Evolutionary conservation across 2,329 filamentous ascomycete species (phyloP), one percentile per base, ranked within the genome.

Genomic region (Monilinia aucupariae): DNA sequence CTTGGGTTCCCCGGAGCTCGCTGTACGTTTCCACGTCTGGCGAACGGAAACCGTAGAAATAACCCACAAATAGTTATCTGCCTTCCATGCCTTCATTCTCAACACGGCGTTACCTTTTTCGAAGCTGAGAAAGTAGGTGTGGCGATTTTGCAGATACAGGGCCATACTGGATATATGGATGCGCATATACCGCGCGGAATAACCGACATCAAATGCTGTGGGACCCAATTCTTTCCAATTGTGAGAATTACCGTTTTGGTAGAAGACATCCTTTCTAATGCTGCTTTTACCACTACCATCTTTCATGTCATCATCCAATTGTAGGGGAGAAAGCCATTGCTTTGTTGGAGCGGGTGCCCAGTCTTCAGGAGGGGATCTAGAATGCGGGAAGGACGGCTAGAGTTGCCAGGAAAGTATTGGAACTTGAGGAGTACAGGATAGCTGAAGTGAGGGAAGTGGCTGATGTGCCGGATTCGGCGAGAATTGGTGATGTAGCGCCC

Each of bases 361-460:
- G 82, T 15, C 78, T 85, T n/a, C 78, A 85, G 53, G 85, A 88
- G 73, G 85, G 82, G 34, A 85, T 88, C 77, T 88, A 85, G 85
- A 85, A 88, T 47, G 51, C 39, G 22, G n/a, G 48, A 15, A 34
- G 62, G 27, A 50, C 62, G 5, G 64, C 61, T 8, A 62, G 47
- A 54, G 55, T 59, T 27, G 62, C 56, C 4, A 64, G 63, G 32
- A 43, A 50, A 27, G n/a, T 65, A n/a, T 49, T 67, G 30, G 30
- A 60, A 32, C 59, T 66, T 22, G 60, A 66, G 9, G 64, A 64
- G 37, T 41, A 37, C 5, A 60, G 61, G 1, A 25, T 66, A 34
- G 41, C 41, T 4, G 39, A 50, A 37, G 52, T 68, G 7, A 61
- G 8, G 17, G 62, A 59, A 43, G 64, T 61, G 7, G 56, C 55